Percentiles rank a stretch among this genome's conserved stretches.
phyloP scores from a whole-genome alignment of 2,329 filamentous ascomycete species.

The Chrysosporium queenslandicum region DNA sequence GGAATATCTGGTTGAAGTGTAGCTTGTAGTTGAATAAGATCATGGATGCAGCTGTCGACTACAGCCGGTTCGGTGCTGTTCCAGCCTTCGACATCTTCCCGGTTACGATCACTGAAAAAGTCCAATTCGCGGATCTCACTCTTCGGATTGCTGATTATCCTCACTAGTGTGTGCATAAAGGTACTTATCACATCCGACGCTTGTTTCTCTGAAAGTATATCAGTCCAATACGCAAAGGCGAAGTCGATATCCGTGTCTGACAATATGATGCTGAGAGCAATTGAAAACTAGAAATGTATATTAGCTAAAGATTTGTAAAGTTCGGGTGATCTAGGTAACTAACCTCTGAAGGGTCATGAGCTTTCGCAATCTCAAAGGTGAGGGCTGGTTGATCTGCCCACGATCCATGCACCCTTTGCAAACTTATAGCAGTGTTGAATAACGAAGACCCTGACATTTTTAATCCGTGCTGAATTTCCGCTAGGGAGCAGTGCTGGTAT shows the following conservation, averaged over 20 bases:
- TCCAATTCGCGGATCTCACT: constrained; percentile 8
- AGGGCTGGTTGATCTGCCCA: neutral
- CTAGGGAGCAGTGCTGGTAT: constrained; percentile 36
- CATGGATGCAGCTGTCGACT: constrained; percentile 15
- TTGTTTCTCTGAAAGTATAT: neutral
- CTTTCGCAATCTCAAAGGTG: neutral
- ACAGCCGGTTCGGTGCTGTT: neutral
- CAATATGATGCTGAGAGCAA: constrained; percentile 10
- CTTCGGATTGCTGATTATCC: neutral
- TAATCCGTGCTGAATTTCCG: constrained; percentile 44
- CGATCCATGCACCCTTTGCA: neutral
- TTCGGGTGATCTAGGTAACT: neutral
- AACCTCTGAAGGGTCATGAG: neutral
- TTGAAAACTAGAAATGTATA: neutral
- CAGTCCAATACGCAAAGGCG: neutral
- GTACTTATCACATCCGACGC: neutral
- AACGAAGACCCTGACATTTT: constrained; percentile 49
- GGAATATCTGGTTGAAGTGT: constrained; percentile 7
- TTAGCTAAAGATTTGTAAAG: constrained; percentile 6
- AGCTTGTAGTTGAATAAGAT: constrained; percentile 12
- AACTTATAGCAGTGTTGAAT: constrained; percentile 31
- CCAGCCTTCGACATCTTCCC: neutral
- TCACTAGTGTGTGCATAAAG: constrained; percentile 14
- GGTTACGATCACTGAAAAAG: constrained; percentile 1
- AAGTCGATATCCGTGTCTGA: constrained; percentile 14